Base-by-base conservation (phyloP, 1,284 basidiomycete species). In the Vanrija pseudolonga region DNA sequence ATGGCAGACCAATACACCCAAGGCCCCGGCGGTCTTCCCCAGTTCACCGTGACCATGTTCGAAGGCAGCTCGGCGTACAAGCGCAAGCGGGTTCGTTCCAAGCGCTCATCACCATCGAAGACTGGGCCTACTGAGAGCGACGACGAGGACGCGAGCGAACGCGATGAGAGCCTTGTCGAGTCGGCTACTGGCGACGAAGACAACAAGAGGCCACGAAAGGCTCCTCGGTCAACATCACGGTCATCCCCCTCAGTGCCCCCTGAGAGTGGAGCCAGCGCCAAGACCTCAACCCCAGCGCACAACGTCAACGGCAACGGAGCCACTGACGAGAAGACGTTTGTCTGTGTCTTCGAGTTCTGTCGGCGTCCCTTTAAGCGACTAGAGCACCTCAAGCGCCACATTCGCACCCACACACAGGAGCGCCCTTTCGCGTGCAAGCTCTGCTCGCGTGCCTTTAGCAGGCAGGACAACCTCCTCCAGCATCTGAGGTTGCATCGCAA, bases 321-420 rank as follows among this genome's bases (percentile, higher is more conserved):
- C 24, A 62, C 52, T 2, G 61, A 63, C 36, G 54, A 58, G 41
- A 57, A 58, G 50, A 46, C 54, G 18, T 63, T 58, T 39, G 56
- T 58, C 14, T 63, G 61, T 20, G 55, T 58, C 11, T 60, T 61
- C 26, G 61, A 63, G 28, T 63, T 63, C 7, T 94, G 90, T 70
- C 84, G 86, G 4, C 80, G 87, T 57, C 78, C 87, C 57, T 95
- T 93, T 83, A 92, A 90, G 80, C 84, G 89, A 8, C 84, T 88
- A 78, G 91, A 94, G 70, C 90, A 94, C 69, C 80, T 94, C 61
- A 89, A 88, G 76, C 79, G 90, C 40, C 91, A 95, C 73, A 77
- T 91, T 36, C 82, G 89, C 51, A 91, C 89, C n/a, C 91, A 94
- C 70, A 92, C 90, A 4, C 82, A 89, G 80, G 90, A 93, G 73